Conservation (phyloP, 306 rosid species). For the Lupinus albus region DNA sequence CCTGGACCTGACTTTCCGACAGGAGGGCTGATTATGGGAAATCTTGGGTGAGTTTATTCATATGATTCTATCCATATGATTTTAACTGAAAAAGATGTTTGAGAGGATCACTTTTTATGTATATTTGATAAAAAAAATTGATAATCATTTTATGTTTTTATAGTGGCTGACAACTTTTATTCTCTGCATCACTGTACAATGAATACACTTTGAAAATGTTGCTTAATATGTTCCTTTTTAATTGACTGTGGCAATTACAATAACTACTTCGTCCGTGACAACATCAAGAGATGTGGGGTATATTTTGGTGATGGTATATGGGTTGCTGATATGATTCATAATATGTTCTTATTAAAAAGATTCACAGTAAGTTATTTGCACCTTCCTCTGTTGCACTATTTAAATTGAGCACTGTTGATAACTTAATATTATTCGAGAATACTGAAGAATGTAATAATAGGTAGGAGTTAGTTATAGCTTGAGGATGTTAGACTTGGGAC, state of each 20-base stretch:
- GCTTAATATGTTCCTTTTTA: conserved; percentile 26
- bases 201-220: conserved; percentile 20
- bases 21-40: conserved; percentile 98
- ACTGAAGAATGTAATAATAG: no score
- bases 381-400: conserved; percentile 16
- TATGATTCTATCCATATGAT: background rate
- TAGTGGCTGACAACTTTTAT: conserved; percentile 15
- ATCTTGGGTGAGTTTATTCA: conserved; percentile 68
- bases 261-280: background rate
- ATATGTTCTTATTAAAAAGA: conserved; percentile 1
- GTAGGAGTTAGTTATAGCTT: no score
- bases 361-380: conserved; percentile 26
- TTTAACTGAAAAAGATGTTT: conserved; percentile 1
- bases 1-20: conserved; percentile 99
- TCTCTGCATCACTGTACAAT: background rate
- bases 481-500: no score
- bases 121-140: background rate
- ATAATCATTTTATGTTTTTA: background rate
- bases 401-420: conserved; percentile 21
- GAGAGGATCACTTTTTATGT: background rate
- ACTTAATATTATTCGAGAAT: no score
- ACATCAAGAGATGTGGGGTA: background rate
- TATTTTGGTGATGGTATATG: conserved; percentile 31
- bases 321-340: conserved; percentile 10
- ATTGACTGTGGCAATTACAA: conserved; percentile 14